These are phyloP conservation scores for Turnera subulata DNA, from an alignment of 345 rosid species.

Conservation along the genomic window DNA sequence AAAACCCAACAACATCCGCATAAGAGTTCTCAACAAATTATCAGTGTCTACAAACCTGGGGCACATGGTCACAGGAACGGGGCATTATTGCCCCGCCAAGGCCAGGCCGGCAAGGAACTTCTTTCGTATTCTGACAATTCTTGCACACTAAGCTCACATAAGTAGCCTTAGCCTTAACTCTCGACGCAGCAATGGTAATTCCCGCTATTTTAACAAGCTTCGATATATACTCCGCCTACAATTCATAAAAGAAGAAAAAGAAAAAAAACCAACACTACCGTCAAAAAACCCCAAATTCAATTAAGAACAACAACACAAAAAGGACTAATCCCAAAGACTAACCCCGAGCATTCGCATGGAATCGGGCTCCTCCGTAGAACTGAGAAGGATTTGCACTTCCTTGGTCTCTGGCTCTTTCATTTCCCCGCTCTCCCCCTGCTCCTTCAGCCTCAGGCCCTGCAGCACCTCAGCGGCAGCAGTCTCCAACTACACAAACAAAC, in stretches of 20 bases:
- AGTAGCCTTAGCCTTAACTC: constrained; percentile 92
- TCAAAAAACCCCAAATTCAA: neutral
- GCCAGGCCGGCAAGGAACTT: constrained; percentile 87
- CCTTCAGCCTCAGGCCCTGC: constrained; percentile 71
- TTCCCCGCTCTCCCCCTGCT: constrained; percentile 66
- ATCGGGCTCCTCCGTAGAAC: constrained; percentile 75
- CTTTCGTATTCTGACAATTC: constrained; percentile 70
- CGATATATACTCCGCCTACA: constrained; percentile 80
- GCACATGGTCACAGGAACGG: constrained; percentile 81
- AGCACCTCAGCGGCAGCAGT: constrained; percentile 87
- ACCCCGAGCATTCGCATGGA: constrained; percentile 92
- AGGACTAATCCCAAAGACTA: neutral
- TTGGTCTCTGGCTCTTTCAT: constrained; percentile 64
- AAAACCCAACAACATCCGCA: constrained; percentile 1
- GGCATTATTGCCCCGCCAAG: constrained; percentile 98
- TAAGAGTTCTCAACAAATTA: neutral
- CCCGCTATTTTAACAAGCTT: constrained; percentile 85
- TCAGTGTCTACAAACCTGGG: constrained; percentile 56
- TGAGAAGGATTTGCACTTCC: constrained; percentile 77
- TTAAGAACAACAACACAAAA: neutral
- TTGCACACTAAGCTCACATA: constrained; percentile 79
- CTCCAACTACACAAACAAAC: constrained; percentile 55
- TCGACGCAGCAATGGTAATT: constrained; percentile 91
- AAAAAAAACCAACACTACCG: neutral
- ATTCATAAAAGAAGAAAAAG: neutral